Base-by-base conservation (phyloP, 139 green algal genomes). In the Ettlia oleoabundans region DNA sequence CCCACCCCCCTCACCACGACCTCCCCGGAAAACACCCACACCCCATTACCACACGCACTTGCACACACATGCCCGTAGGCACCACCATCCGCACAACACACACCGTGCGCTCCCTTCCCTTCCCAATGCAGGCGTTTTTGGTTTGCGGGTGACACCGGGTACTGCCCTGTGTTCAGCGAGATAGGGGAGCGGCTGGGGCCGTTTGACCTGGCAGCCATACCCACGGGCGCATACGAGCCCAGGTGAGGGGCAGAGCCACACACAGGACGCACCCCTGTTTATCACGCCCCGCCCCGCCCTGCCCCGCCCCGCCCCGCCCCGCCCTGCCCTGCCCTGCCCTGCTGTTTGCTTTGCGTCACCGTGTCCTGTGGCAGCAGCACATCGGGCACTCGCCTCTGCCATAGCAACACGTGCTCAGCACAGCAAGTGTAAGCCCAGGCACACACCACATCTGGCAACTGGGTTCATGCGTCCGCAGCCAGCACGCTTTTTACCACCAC, bases 81-180 rank as follows among this genome's bases (percentile, higher is more conserved):
- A 67, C n/a, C 62, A n/a, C 62, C 4, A 8, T 30, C 62, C 28
- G n/a, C n/a, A n/a, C n/a, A 28, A 7, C 8, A 35, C 26, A 2
- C 32, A 37, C 8, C 22, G 9, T 51, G 19, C 33, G 13, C 52
- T 51, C 21, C 7, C 51, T 79, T 15, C 22, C 37, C 37, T 22
- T 19, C 24, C 37, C 37, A 1, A 8, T 35, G 80, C 80, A 85
- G 41, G 69, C 42, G 71, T 5, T 94, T 95, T 84, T 96, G 85
- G 82, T 96, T 96, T 86, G 91, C 89, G 10, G 91, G 92, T 8
- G 93, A 97, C 83, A 95, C 93, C 2, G 93, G 92, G 10, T 95
- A 96, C 76, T 92, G 86, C 70, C 58, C 84, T 0, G 88, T 92
- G 4, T 97, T 97, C 76, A 85, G 85, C 22, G 84, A 92, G 30